Base-by-base conservation (phyloP, 208 protist genomes). In the Leptomonas seymouri region DNA sequence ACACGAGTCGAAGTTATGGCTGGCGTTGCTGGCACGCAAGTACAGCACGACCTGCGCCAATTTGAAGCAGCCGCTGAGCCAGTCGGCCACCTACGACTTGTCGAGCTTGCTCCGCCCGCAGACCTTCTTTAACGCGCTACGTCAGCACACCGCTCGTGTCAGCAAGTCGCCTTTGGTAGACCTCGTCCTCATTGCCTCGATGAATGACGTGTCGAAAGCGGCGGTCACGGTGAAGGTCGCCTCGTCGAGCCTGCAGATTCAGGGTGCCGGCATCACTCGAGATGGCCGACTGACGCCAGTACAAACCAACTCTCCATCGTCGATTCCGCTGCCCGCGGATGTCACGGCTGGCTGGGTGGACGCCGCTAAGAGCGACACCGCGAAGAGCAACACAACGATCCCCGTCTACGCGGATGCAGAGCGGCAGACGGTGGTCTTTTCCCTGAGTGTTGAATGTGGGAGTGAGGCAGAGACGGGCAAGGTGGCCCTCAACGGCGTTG, bases 81-180 rank as follows among this genome's bases (percentile, higher is more conserved):
- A 89, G 11, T 82, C 93, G 3, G 69, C 36, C 16, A 66, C 54
- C 16, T 87, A 98, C 67, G 80, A 95, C 64, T 75, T 99, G 15
- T 72, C 78, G 25, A 74, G 92, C 60, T 77, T 99, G 58, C 91
- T 99, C 67, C 90, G 93, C 3, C 98, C 97, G 11, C 67, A 90
- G 44, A 96, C 95, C 49, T 98, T 98, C 77, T 87, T 99, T 61
- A 98, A 98, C 73, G 96, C 98, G 6, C 77, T 99, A 36, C 93
- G 96, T 4, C 94, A 98, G 85, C 81, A 97, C 84, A 98, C 95
- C 14, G 95, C 96, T 16, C 86, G 93, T 30, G 71, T 78, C 18
- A 78, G 73, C 49, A 74, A 80, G 59, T 44, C 61, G 12, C 59
- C 90, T n/a, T 83, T 98, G 39, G 94, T 93, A 11, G 89, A 95